phyloP scores from a whole-genome alignment of 1,284 basidiomycete species.

The Tausonia pullulans region DNA sequence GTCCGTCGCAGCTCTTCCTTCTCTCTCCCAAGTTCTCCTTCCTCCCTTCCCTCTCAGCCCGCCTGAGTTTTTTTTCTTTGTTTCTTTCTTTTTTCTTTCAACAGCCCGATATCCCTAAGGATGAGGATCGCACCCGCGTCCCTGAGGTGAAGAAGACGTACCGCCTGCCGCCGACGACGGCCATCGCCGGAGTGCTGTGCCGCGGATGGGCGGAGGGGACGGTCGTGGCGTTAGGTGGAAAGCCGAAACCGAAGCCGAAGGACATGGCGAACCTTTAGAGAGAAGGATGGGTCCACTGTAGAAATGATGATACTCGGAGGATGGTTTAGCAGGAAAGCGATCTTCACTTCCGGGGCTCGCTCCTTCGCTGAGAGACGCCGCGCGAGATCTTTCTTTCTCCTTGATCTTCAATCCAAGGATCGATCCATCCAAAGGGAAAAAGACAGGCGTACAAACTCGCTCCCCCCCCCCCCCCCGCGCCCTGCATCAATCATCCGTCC shows the following conservation, averaged over 20 bases:
- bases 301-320: too few species aligned
- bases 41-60: background rate
- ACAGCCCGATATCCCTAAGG: background rate
- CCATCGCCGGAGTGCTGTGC: slow-evolving; percentile 60
- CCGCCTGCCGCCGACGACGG: slow-evolving; percentile 53
- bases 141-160: slow-evolving; percentile 25
- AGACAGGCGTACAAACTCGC: background rate
- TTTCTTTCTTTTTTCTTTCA: background rate
- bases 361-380: too few species aligned
- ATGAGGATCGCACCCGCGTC: background rate
- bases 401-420: too few species aligned
- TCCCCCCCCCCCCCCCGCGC: background rate
- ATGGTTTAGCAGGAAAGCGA: too few species aligned
- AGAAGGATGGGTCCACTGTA: background rate
- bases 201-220: slow-evolving; percentile 51
- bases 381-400: too few species aligned
- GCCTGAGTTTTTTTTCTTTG: background rate
- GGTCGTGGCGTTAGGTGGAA: slow-evolving; percentile 14
- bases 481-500: background rate
- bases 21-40: background rate
- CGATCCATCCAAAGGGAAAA: too few species aligned
- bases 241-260: background rate
- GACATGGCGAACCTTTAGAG: background rate
- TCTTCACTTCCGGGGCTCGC: too few species aligned
- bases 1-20: background rate